Conservation (phyloP, 1,284 basidiomycete genomes). For the Cutaneotrichosporon mucoides region DNA sequence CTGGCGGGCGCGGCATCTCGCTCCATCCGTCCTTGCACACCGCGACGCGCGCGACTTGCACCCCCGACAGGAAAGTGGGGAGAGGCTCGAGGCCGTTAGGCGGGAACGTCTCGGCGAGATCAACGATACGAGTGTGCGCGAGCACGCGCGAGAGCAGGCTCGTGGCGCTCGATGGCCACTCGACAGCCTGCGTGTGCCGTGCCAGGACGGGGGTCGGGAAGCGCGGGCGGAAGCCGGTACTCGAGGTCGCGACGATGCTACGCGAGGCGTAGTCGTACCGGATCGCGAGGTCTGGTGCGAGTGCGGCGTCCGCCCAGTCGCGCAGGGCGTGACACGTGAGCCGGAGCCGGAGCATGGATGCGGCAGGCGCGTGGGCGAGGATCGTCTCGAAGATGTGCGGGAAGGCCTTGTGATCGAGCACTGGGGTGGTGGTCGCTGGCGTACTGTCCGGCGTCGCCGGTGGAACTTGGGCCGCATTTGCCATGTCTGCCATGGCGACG, state of each 20-base stretch:
- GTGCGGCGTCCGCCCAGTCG: background rate
- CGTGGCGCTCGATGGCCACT: background rate
- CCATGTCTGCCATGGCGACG: too few species aligned
- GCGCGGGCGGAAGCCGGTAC: background rate
- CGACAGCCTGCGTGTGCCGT: background rate
- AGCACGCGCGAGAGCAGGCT: background rate
- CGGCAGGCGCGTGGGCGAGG: background rate
- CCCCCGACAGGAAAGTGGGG: background rate
- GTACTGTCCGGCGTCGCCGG: too few species aligned
- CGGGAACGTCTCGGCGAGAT: background rate
- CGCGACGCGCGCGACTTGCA: background rate
- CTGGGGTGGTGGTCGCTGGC: background rate
- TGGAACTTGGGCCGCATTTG: too few species aligned
- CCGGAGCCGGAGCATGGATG: background rate
- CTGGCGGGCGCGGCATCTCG: background rate
- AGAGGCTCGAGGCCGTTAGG: background rate
- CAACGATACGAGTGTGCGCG: background rate
- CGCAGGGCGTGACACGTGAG: background rate
- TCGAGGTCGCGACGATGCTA: background rate
- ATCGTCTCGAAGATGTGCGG: slow-evolving; percentile 13
- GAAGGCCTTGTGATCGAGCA: slow-evolving; percentile 6
- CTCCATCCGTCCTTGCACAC: background rate
- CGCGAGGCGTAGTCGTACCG: background rate
- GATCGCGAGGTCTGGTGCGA: background rate
- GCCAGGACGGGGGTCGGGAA: background rate